phyloP scores from a whole-genome alignment of 495 filamentous ascomycete species.

The Penicillium daleae region DNA sequence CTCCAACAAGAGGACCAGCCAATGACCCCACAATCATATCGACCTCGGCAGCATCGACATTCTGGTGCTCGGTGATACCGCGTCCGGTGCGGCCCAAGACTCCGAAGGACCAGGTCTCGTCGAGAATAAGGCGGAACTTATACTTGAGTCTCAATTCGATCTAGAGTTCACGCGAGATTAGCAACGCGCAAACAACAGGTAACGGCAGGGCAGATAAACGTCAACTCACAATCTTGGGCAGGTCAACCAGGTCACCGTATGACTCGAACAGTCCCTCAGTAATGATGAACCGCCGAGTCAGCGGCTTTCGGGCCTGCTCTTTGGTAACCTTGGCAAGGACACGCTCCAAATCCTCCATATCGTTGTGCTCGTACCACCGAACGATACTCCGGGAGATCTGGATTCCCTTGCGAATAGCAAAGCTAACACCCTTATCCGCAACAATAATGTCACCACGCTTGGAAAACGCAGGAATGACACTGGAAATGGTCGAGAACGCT shows the following conservation, averaged over 20 bases:
- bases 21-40: conserved; percentile 97
- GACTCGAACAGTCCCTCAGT: conserved; percentile 95
- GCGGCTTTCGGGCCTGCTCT: conserved; percentile 83
- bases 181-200: background rate
- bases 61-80: conserved; percentile 92
- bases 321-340: conserved; percentile 84
- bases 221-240: conserved; percentile 77
- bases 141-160: conserved; percentile 90
- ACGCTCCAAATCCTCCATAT: conserved; percentile 89
- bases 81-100: conserved; percentile 88
- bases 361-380: conserved; percentile 93
- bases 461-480: conserved; percentile 92
- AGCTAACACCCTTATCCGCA: conserved; percentile 93
- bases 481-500: conserved; percentile 90
- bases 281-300: conserved; percentile 93
- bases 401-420: conserved; percentile 89
- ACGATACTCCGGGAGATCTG: conserved; percentile 91
- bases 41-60: conserved; percentile 85
- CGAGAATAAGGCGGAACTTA: conserved; percentile 96
- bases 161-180: conserved; percentile 41
- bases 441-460: conserved; percentile 98
- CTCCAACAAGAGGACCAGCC: conserved; percentile 85
- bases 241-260: conserved; percentile 79
- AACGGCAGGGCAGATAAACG: background rate
- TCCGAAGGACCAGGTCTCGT: conserved; percentile 96